Conservation (phyloP, 768 basidiomycete species). For the Mycena sanguinolenta region DNA sequence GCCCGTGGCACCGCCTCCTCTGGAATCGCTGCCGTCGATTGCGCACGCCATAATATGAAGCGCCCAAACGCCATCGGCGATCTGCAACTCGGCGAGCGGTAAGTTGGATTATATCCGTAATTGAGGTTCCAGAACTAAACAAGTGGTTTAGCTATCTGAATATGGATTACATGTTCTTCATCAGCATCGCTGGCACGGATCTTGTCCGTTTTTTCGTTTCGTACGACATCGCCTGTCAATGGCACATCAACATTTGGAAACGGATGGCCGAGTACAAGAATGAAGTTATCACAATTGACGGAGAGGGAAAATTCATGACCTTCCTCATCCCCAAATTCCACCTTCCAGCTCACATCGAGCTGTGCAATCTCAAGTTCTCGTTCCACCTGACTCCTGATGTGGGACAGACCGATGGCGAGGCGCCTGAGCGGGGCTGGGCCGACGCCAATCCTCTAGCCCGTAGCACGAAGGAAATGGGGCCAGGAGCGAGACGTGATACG, state of each 20-base stretch:
- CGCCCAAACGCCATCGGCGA: slow-evolving; percentile 35
- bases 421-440: slow-evolving; percentile 46
- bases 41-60: slow-evolving; percentile 3
- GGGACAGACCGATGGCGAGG: slow-evolving; percentile 53
- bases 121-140: neutral
- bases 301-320: neutral
- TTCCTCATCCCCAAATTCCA: slow-evolving; percentile 45
- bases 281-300: neutral
- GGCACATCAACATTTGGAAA: slow-evolving; percentile 16
- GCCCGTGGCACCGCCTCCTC: neutral
- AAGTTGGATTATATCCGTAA: neutral
- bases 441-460: slow-evolving; percentile 46
- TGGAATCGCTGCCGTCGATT: neutral
- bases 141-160: slow-evolving; percentile 4
- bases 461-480: slow-evolving; percentile 55
- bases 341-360: slow-evolving; percentile 37
- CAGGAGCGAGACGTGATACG: slow-evolving; percentile 14
- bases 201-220: slow-evolving; percentile 31
- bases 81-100: slow-evolving; percentile 40
- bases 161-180: slow-evolving; percentile 46
- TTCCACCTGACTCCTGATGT: slow-evolving; percentile 45
- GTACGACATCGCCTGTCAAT: slow-evolving; percentile 42
- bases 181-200: slow-evolving; percentile 24
- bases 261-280: neutral
- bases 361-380: slow-evolving; percentile 34